These are phyloP conservation scores for Geotrichum cucujoidarum DNA, from an alignment of 1,139 yeast species.

Conservation along the genomic window DNA sequence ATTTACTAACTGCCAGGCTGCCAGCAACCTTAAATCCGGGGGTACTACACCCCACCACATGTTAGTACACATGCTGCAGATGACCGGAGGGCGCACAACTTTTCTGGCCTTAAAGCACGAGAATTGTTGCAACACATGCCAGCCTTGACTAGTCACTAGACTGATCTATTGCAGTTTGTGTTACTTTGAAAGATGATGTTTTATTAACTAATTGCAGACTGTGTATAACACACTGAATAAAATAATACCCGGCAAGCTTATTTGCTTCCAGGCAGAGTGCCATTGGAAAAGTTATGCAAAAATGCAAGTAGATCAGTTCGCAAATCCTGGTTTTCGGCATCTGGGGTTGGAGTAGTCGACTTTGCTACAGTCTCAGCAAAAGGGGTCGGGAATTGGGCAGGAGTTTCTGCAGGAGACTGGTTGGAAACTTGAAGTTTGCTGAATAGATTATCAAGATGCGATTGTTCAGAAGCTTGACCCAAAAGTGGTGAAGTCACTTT, in stretches of 20 bases:
- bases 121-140: too few species aligned
- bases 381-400: not conserved
- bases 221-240: too few species aligned
- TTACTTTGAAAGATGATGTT: too few species aligned
- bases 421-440: conserved; percentile 8
- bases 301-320: conserved; percentile 13
- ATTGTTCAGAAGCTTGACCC: conserved; percentile 8
- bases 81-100: too few species aligned
- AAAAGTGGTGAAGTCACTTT: too few species aligned
- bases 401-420: not conserved
- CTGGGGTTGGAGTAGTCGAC: not conserved
- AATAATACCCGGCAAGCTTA: not conserved
- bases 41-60: too few species aligned
- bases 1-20: too few species aligned
- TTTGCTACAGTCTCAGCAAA: not conserved
- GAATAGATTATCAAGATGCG: conserved; percentile 3
- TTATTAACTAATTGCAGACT: too few species aligned
- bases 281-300: conserved; percentile 16
- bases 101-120: too few species aligned
- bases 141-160: not conserved
- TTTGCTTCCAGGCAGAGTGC: conserved; percentile 11
- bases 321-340: not conserved
- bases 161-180: not conserved
- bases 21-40: too few species aligned
- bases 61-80: too few species aligned